A percentile compares a stretch with the other conserved stretches of the same genome.
Conservation (phyloP, 495 filamentous ascomycete genomes). For the Penicillium macrosclerotiorum region DNA sequence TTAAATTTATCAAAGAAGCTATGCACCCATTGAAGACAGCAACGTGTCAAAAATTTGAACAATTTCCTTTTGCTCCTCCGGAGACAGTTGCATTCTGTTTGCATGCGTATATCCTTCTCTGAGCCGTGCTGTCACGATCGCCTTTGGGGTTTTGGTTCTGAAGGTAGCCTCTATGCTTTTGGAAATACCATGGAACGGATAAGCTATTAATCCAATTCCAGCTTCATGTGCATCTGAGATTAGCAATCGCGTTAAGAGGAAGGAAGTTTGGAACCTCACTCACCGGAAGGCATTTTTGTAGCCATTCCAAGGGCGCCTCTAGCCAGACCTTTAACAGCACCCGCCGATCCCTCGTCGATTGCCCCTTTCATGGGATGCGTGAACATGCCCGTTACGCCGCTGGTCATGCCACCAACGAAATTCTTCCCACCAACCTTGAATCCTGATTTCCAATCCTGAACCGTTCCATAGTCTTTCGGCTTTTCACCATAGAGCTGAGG, state of each 20-base stretch:
- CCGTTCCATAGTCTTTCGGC: constrained; percentile 36
- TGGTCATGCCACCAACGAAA: constrained; percentile 69
- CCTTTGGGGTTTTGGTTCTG: constrained; percentile 24
- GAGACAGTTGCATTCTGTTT: constrained; percentile 12
- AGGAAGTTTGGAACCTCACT: not conserved
- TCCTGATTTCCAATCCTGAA: constrained; percentile 38
- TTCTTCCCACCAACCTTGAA: constrained; percentile 46
- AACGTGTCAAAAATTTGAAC: constrained; percentile 17
- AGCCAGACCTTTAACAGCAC: constrained; percentile 63
- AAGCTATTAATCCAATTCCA: constrained; percentile 25
- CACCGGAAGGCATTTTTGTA: constrained; percentile 51
- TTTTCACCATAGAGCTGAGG: constrained; percentile 71
- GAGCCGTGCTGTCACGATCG: constrained; percentile 18
- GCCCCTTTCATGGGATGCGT: constrained; percentile 63
- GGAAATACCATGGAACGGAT: constrained; percentile 28
- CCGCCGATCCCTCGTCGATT: constrained; percentile 54
- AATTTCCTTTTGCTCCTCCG: constrained; percentile 13
- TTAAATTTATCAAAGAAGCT: too few species aligned
- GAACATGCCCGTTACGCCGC: constrained; percentile 69
- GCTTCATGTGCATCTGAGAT: too few species aligned
- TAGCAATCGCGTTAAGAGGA: too few species aligned
- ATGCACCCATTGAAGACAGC: constrained; percentile 9
- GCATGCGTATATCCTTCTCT: constrained; percentile 20
- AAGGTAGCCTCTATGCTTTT: constrained; percentile 28
- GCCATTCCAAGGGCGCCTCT: constrained; percentile 73